Evolutionary conservation across 257 asterid species (phyloP), one percentile per base, ranked within the genome.

Genomic region (Leptodermis oblonga): DNA sequence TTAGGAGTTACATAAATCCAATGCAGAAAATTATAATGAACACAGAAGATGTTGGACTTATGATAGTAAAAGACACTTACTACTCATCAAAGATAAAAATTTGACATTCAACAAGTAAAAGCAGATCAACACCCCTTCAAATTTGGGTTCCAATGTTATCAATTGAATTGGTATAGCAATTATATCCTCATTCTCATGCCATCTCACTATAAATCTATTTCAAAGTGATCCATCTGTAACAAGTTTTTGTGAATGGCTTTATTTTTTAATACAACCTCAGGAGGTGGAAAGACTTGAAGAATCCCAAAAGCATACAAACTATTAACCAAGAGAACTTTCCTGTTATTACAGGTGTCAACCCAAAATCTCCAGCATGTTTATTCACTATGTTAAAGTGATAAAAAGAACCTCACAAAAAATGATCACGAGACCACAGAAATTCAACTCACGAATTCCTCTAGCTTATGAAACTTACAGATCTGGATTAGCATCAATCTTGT

Each of bases 401-500:
- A 36, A 39, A 13, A 3, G 1, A 61, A 62, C 52, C 7, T 18
- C 7, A 8, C 6, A 62, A 62, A n/a, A 23, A 13, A 14, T 0
- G 59, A 1, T 26, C 3, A 7, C 11, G 26, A 28, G 41, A 46
- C 66, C 33, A 26, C 33, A 36, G 26, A 34, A 12, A 34, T 67
- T 67, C 63, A 68, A 52, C 46, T 12, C 4, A 22, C 28, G 36
- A 2, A 49, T 49, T 4, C 61, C 48, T 49, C 30, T 34, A 31
- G 37, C 42, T 55, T 65, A 30, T 5, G 37, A 25, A 63, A 88
- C 99, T 93, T 85, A 93, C 99, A 93, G 90, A 81, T 93, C 97
- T 58, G 99, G 99, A 74, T 93, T 90, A 61, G 96, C 96, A 81
- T 90, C 96, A 72, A 90, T 93, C 78, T 88, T 93, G 85, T 79